phyloP scores from a whole-genome alignment of 495 filamentous ascomycete genomes.

The Symbiotaphrina buchneri region DNA sequence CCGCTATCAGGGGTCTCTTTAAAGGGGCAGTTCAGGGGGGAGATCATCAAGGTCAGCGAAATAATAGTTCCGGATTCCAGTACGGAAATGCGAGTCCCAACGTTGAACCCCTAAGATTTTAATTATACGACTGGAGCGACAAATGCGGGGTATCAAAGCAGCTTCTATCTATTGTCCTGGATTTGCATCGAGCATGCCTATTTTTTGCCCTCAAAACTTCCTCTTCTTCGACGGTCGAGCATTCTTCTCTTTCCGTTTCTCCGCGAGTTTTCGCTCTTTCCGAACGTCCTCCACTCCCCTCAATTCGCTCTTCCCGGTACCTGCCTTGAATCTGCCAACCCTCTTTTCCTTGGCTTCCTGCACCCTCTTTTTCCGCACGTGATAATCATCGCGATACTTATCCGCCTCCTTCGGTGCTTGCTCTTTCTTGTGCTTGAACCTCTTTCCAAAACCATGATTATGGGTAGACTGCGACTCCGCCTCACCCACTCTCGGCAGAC shows the following conservation, averaged over 20 bases:
- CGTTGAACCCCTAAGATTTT: no score
- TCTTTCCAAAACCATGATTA: constrained; percentile 15
- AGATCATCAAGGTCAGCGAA: no score
- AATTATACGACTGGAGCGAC: no score
- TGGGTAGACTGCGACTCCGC: constrained; percentile 22
- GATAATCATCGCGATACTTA: constrained; percentile 70
- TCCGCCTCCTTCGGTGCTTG: constrained; percentile 83
- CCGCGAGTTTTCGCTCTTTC: constrained; percentile 51
- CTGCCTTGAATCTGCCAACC: constrained; percentile 44
- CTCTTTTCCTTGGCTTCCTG: constrained; percentile 71
- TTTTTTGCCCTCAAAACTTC: constrained; percentile 12
- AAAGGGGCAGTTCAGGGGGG: no score
- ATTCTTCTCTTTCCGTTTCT: constrained; percentile 69
- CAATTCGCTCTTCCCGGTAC: constrained; percentile 50
- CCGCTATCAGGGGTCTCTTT: no score
- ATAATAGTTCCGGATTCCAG: no score
- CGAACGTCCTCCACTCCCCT: constrained; percentile 66
- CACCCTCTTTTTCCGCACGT: constrained; percentile 75
- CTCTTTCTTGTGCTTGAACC: constrained; percentile 63
- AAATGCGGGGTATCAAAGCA: no score
- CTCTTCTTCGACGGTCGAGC: constrained; percentile 55
- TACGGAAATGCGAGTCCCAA: no score
- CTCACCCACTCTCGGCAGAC: constrained; percentile 64
- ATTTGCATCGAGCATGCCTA: no score
- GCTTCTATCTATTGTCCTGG: no score